Evolutionary conservation across 177 flowering plant species (phyloP).

Genomic region (Vitis hybrid): DNA sequence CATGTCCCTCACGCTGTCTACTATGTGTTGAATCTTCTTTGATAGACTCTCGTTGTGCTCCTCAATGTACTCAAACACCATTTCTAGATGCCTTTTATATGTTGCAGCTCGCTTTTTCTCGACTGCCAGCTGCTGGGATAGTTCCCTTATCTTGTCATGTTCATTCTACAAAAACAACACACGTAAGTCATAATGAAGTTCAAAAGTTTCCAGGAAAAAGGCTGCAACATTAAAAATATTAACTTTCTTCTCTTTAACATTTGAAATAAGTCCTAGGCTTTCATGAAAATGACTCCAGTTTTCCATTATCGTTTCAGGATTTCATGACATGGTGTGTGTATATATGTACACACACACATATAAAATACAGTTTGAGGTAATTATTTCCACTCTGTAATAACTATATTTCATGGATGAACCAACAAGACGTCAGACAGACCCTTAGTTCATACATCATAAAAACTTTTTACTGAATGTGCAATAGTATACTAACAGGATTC

Average conservation of each 20-base stretch:
- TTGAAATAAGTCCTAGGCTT: neutral
- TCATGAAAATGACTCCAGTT: neutral
- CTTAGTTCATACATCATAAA: neutral
- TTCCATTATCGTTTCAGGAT: neutral
- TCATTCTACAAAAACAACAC: slow-evolving; percentile 42
- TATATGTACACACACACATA: too few relatives aligned
- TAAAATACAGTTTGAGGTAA: neutral
- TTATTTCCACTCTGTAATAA: neutral
- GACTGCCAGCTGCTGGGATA: slow-evolving; percentile 54
- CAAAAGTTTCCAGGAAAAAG: neutral
- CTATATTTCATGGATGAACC: neutral
- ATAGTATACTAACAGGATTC: neutral
- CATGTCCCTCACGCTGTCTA: slow-evolving; percentile 53
- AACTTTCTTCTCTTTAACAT: neutral
- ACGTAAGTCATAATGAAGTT: too few relatives aligned
- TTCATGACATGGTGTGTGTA: too few relatives aligned
- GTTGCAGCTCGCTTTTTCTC: slow-evolving; percentile 57
- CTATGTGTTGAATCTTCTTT: slow-evolving; percentile 58
- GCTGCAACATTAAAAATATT: neutral
- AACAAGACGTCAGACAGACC: neutral
- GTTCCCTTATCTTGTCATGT: slow-evolving; percentile 59
- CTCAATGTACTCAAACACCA: slow-evolving; percentile 62
- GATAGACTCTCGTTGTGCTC: slow-evolving; percentile 62
- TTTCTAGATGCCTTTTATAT: slow-evolving; percentile 65
- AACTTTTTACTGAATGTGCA: neutral